Evolutionary conservation across 78 protist species (phyloP).

Genomic region (Tieghemostelium lacteum): DNA sequence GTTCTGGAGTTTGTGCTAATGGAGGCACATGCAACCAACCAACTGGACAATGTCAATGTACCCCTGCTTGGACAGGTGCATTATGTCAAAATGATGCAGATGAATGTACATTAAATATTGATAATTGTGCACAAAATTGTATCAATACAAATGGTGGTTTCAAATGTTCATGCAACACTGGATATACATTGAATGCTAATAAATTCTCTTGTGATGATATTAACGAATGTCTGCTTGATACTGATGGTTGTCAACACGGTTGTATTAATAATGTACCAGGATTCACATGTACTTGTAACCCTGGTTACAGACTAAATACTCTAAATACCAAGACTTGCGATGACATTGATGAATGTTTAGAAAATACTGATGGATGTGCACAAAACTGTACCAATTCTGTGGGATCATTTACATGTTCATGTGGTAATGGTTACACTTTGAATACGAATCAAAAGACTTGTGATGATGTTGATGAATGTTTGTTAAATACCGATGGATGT

Average conservation of each 20-base stretch:
- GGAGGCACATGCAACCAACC: no score
- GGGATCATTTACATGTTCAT: neutral
- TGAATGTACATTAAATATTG: neutral
- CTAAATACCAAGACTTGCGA: neutral
- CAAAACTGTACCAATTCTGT: neutral
- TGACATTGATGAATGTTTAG: conserved; percentile 12
- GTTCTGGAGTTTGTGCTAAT: no score
- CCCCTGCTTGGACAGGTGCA: no score
- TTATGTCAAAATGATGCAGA: neutral
- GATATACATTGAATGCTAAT: neutral
- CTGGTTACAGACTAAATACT: neutral
- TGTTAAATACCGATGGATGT: neutral
- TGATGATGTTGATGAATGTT: neutral
- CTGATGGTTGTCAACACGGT: neutral
- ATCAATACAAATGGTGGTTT: neutral
- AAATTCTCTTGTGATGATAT: neutral
- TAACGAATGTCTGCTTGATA: neutral
- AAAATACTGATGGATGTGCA: neutral
- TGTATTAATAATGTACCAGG: neutral
- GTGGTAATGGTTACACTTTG: neutral
- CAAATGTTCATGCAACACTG: neutral
- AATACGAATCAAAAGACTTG: neutral
- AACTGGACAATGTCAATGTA: no score
- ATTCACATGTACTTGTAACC: neutral
- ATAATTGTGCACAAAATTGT: neutral